These are phyloP conservation scores for Tripterygium wilfordii DNA, from an alignment of 177 flowering plant genomes.

Conservation along the genomic window DNA sequence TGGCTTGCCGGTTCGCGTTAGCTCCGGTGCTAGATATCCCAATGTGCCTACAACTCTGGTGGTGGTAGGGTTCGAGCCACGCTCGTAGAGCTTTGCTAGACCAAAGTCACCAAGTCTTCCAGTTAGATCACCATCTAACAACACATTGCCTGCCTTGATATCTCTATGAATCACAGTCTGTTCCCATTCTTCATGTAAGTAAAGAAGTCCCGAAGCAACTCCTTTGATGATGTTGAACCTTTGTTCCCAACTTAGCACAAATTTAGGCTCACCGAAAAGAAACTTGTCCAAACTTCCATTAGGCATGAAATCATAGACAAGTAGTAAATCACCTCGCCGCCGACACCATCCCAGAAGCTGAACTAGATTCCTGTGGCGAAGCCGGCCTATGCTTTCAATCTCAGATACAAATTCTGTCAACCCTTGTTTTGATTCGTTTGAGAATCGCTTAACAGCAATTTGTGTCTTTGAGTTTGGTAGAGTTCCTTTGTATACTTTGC, in stretches of 20 bases:
- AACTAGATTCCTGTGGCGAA: constrained; percentile 65
- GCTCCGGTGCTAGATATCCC: constrained; percentile 80
- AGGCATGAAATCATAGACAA: constrained; percentile 75
- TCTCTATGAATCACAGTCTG: constrained; percentile 70
- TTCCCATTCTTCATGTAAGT: constrained; percentile 74
- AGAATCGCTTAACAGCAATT: constrained; percentile 69
- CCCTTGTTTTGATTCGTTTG: constrained; percentile 64
- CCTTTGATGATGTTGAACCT: constrained; percentile 63
- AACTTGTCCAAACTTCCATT: constrained; percentile 73
- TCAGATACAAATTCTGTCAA: constrained; percentile 59
- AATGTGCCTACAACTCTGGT: constrained; percentile 71
- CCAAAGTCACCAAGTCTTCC: constrained; percentile 68
- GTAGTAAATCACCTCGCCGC: constrained; percentile 41
- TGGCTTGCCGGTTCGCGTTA: constrained; percentile 61
- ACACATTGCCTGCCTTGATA: constrained; percentile 65
- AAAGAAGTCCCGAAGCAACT: constrained; percentile 65
- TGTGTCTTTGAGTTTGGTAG: constrained; percentile 32
- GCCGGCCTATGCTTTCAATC: constrained; percentile 56
- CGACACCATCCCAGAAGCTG: constrained; percentile 77
- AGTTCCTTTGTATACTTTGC: constrained; percentile 58
- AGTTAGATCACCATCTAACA: constrained; percentile 55
- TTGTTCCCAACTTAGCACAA: constrained; percentile 52
- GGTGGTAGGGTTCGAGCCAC: constrained; percentile 52
- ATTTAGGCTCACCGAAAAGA: constrained; percentile 38
- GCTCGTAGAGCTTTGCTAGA: constrained; percentile 62